These are phyloP conservation scores for Dipodascus geniculatus DNA, from an alignment of 805 yeast genomes.

Conservation along the genomic window DNA sequence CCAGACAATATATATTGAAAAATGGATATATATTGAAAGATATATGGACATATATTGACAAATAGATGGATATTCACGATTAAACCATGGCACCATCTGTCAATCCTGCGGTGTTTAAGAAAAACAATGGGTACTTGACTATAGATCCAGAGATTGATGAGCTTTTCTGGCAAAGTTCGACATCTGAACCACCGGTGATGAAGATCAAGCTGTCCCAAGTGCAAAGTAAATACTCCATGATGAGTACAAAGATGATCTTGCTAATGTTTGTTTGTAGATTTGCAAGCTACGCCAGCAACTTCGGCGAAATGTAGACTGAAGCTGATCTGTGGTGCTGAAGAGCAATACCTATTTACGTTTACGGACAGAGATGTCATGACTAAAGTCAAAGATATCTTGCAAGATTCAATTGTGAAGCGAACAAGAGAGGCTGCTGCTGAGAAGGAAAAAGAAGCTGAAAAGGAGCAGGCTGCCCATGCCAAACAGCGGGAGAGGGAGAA, in stretches of 20 bases:
- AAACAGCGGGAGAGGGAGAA: constrained; percentile 10
- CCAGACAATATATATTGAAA: background rate
- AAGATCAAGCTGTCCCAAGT: background rate
- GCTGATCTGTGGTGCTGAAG: constrained; percentile 27
- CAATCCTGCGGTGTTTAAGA: background rate
- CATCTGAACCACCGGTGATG: background rate
- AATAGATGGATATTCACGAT: too few species aligned
- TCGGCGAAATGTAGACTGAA: constrained; percentile 58
- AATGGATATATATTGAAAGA: too few species aligned
- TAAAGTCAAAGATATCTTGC: constrained; percentile 5
- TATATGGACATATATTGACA: too few species aligned
- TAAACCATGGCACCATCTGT: constrained; percentile 1
- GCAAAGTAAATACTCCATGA: background rate
- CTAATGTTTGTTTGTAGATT: background rate
- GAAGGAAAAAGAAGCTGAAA: constrained; percentile 27
- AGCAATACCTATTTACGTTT: constrained; percentile 3
- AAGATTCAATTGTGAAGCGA: constrained; percentile 2
- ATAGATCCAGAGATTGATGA: constrained; percentile 1
- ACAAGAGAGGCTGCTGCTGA: constrained; percentile 4
- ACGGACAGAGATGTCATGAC: constrained; percentile 6
- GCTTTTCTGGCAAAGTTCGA: background rate
- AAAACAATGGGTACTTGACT: background rate
- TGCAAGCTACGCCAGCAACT: constrained; percentile 61
- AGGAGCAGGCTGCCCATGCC: constrained; percentile 12
- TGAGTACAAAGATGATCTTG: background rate